Conservation (phyloP, 176 grass and related monocot species). For the Puccinellia tenuiflora region DNA sequence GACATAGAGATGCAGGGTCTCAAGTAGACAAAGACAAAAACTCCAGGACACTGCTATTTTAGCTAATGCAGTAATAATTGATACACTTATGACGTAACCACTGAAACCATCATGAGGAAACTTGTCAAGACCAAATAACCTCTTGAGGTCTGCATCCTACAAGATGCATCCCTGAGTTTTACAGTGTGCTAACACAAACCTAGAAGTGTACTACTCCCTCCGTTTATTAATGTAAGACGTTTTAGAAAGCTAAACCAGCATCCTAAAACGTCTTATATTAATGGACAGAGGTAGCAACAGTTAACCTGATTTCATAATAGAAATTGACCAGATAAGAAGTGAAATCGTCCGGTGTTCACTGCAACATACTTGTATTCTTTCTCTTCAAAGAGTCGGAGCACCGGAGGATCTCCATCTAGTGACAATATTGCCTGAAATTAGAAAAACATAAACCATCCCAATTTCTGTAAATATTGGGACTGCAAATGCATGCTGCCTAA, state of each 20-base stretch:
- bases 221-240: too few relatives aligned
- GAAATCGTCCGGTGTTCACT: constrained; percentile 2
- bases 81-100: not conserved
- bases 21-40: not conserved
- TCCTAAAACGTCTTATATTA: too few relatives aligned
- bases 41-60: not conserved
- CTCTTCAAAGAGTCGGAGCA: constrained; percentile 74
- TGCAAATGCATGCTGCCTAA: not conserved
- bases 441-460: constrained; percentile 14
- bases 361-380: constrained; percentile 77
- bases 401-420: constrained; percentile 75
- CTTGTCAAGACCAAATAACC: not conserved
- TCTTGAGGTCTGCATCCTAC: not conserved
- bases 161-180: not conserved
- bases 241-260: too few relatives aligned
- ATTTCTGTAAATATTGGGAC: not conserved
- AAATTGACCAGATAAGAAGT: not conserved
- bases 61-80: not conserved
- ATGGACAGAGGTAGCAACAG: too few relatives aligned
- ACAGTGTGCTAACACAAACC: not conserved
- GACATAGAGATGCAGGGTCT: not conserved
- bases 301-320: not conserved
- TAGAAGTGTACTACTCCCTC: not conserved
- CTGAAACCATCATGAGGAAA: not conserved
- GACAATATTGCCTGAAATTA: constrained; percentile 88